Evolutionary conservation across 106 monocot species (phyloP).

Genomic region (Phalaenopsis aphrodite): DNA sequence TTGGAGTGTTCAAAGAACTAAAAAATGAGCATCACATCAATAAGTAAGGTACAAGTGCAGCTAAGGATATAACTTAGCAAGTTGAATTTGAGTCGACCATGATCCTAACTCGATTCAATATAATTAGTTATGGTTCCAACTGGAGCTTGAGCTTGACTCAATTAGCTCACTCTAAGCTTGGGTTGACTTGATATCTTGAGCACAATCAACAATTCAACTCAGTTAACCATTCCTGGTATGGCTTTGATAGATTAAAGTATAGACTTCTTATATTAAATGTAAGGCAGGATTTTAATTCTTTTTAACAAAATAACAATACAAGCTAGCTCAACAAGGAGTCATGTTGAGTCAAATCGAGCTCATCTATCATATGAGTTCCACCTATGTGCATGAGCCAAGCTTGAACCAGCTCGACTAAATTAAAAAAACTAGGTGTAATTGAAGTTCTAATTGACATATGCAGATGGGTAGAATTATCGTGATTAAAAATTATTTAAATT

Average conservation of each 20-base stretch:
- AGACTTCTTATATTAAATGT: background rate
- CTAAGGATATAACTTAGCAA: background rate
- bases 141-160: background rate
- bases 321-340: background rate
- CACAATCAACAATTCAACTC: no score
- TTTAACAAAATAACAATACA: background rate
- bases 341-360: background rate
- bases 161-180: background rate
- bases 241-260: background rate
- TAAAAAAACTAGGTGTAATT: background rate
- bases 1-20: background rate
- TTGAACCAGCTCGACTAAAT: background rate
- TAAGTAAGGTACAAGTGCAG: background rate
- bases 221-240: background rate
- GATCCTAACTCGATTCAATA: background rate
- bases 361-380: background rate
- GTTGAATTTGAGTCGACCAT: background rate
- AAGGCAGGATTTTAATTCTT: background rate
- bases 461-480: background rate
- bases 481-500: background rate
- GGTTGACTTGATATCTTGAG: background rate
- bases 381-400: background rate
- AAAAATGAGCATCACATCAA: background rate
- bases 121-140: background rate
- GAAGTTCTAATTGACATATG: background rate